These are phyloP conservation scores for Epicoccum sorghinum DNA, from an alignment of 2,329 filamentous ascomycete species.

Conservation along the genomic window DNA sequence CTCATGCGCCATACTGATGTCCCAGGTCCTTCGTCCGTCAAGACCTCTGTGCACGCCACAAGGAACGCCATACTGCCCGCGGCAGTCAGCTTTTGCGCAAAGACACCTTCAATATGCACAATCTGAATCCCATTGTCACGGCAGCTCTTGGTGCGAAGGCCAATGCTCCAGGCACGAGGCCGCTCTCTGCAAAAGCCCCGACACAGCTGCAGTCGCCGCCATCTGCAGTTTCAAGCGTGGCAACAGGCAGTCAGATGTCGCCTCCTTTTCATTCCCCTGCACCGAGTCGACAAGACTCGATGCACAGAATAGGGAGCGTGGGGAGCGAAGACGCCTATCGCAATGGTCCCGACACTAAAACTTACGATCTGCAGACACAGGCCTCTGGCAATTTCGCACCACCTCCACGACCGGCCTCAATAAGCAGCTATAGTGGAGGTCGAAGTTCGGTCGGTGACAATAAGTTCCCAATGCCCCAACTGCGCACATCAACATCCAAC, in stretches of 20 bases:
- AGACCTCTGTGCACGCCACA: conserved; percentile 79
- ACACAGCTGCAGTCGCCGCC: conserved; percentile 40
- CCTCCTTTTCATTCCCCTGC: conserved; percentile 45
- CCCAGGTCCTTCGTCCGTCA: conserved; percentile 83
- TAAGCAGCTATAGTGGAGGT: conserved; percentile 39
- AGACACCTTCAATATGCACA: conserved; percentile 66
- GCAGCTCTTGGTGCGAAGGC: conserved; percentile 46
- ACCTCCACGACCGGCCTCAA: conserved; percentile 39
- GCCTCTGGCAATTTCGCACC: conserved; percentile 43
- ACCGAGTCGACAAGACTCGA: conserved; percentile 37
- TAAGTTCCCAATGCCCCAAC: conserved; percentile 42
- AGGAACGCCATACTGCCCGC: conserved; percentile 61
- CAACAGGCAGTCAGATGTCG: conserved; percentile 41
- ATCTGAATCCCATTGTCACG: conserved; percentile 51
- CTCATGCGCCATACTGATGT: background rate
- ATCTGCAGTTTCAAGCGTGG: conserved; percentile 29
- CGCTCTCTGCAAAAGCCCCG: conserved; percentile 21
- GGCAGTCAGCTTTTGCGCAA: conserved; percentile 78
- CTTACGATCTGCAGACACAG: conserved; percentile 45
- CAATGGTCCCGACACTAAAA: conserved; percentile 37
- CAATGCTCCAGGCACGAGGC: conserved; percentile 25
- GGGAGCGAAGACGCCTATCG: conserved; percentile 47
- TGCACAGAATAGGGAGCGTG: conserved; percentile 43
- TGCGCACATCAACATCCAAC: conserved; percentile 46
- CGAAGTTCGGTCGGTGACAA: conserved; percentile 40